A percentile compares a stretch with the other conserved stretches of the same genome.
Evolutionary conservation across 345 rosid genomes (phyloP).

Genomic region (Excoecaria agallocha): DNA sequence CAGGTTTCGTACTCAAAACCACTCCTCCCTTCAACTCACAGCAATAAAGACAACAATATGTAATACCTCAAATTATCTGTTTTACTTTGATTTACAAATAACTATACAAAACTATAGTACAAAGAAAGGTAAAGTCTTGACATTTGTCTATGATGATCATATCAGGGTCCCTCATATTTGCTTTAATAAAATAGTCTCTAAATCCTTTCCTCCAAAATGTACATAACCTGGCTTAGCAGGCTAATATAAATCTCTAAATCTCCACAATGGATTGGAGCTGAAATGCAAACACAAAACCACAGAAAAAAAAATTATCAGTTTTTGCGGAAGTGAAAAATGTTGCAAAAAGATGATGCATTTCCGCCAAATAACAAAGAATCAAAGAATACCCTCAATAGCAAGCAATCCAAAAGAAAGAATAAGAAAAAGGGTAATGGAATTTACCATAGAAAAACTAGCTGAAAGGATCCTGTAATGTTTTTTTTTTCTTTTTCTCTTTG

Average conservation of each 20-base stretch:
- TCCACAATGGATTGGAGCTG: constrained; percentile 29
- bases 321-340: background rate
- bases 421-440: constrained; percentile 22
- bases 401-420: constrained; percentile 44
- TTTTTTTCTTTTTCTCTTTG: background rate
- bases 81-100: constrained; percentile 5
- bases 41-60: constrained; percentile 11
- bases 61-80: background rate
- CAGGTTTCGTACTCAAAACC: constrained; percentile 45
- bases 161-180: constrained; percentile 64
- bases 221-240: constrained; percentile 28
- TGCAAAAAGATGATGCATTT: background rate
- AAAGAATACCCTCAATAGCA: constrained; percentile 54
- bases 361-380: constrained; percentile 16
- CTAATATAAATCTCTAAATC: constrained; percentile 27
- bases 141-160: constrained; percentile 27
- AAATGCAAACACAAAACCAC: constrained; percentile 6
- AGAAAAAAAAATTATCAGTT: constrained; percentile 12
- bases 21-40: constrained; percentile 24
- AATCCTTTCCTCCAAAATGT: constrained; percentile 37
- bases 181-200: constrained; percentile 25
- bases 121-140: constrained; percentile 29
- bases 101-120: constrained; percentile 35
- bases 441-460: constrained; percentile 22
- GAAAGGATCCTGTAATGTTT: constrained; percentile 18